These are phyloP conservation scores for Ogataea pignaliae DNA, from an alignment of 805 yeast species.

Conservation along the genomic window DNA sequence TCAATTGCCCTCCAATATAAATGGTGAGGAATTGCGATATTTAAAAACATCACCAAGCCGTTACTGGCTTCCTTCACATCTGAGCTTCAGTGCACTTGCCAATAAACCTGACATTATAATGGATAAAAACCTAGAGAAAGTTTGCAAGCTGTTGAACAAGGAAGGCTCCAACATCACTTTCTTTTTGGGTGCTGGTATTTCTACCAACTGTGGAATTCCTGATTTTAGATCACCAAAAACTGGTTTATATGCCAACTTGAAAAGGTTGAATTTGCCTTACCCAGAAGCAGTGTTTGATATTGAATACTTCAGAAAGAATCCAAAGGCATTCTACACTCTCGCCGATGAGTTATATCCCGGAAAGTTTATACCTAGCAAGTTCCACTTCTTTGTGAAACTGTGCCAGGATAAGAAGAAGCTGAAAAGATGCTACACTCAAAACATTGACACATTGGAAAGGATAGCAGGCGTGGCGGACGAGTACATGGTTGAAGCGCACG, in stretches of 20 bases:
- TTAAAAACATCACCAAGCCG: too few species aligned
- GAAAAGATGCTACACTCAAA: conserved; percentile 81
- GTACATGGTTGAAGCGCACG: conserved; percentile 85
- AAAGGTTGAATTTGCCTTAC: conserved; percentile 71
- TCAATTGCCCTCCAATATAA: too few species aligned
- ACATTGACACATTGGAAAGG: conserved; percentile 88
- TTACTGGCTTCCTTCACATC: too few species aligned
- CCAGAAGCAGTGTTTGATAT: conserved; percentile 97
- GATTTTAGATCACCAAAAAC: conserved; percentile 92
- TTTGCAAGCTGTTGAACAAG: conserved; percentile 20
- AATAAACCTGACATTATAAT: conserved; percentile 4
- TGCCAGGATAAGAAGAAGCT: conserved; percentile 61
- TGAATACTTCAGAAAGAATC: conserved; percentile 68
- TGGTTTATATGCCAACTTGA: conserved; percentile 78
- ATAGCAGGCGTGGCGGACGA: conserved; percentile 69
- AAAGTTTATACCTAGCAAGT: conserved; percentile 74
- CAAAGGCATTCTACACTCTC: conserved; percentile 78
- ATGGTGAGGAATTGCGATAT: too few species aligned
- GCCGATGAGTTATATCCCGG: conserved; percentile 90
- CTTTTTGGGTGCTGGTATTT: conserved; percentile 90
- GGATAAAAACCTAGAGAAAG: conserved; percentile 20
- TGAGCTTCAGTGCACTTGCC: too few species aligned
- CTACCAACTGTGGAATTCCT: conserved; percentile 92
- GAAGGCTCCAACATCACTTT: conserved; percentile 45
- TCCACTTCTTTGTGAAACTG: conserved; percentile 68